Evolutionary conservation across 208 protist species (phyloP).

Genomic region (Acanthamoeba culbertsoni): DNA sequence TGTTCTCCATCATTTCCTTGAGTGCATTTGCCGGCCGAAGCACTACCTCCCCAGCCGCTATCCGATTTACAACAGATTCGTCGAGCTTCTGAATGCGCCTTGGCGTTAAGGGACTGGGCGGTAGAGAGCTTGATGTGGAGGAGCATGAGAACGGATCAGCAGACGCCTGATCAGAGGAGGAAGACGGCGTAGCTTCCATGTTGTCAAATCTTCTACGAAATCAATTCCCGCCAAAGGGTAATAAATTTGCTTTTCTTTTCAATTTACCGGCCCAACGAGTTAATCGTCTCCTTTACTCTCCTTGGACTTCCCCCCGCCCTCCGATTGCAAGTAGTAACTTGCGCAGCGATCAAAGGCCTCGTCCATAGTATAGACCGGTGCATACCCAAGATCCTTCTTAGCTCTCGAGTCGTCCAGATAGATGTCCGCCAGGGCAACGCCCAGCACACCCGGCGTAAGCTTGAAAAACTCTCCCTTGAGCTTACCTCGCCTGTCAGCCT

Average conservation of each 20-base stretch:
- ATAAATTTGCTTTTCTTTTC: too few relatives aligned
- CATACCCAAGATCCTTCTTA: conserved; percentile 68
- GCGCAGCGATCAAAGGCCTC: conserved; percentile 31
- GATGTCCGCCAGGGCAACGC: neutral
- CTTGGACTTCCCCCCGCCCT: neutral
- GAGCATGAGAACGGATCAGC: too few relatives aligned
- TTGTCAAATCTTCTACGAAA: too few relatives aligned
- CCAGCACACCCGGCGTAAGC: neutral
- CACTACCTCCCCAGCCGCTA: conserved; percentile 98
- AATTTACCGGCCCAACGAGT: too few relatives aligned
- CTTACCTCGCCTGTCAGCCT: neutral
- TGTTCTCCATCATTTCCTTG: conserved; percentile 98
- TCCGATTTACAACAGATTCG: conserved; percentile 94
- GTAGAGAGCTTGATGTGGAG: too few relatives aligned
- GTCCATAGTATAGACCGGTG: conserved; percentile 62
- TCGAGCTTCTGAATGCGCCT: conserved; percentile 92
- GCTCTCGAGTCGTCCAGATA: conserved; percentile 64
- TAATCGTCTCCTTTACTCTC: too few relatives aligned
- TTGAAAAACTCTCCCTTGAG: conserved; percentile 6
- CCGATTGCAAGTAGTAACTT: neutral
- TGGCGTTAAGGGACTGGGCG: too few relatives aligned
- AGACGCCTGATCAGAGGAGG: too few relatives aligned
- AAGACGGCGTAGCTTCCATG: too few relatives aligned
- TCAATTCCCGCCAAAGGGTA: too few relatives aligned
- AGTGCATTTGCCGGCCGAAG: conserved; percentile 95